Base-by-base conservation (phyloP, 345 rosid genomes). In the Psidium friedrichsthalianum region DNA sequence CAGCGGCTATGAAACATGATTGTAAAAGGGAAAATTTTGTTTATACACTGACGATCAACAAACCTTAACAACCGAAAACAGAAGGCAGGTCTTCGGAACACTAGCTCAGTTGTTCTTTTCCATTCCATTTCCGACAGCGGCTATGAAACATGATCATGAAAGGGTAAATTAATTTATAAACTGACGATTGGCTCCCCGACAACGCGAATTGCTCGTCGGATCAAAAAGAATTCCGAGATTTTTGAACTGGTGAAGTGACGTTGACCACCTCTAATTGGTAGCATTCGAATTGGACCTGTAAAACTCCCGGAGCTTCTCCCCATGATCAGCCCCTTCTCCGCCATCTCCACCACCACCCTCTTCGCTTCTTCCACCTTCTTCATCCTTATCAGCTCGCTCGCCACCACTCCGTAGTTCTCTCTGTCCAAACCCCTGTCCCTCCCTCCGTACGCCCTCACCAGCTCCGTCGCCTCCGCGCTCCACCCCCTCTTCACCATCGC, bases 341-440 rank as follows among this genome's bases (percentile, higher is more conserved):
- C 81, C 95, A 95, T 93, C 86, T 94, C 98, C 64, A 85, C 57
- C 92, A 93, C 88, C 83, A 93, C 88, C 56, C 88, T 1, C 87
- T 86, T 88, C 0, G 96, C 97, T 84, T 93, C 93, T 2, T 82
- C 84, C n/a, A 83, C 52, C 89, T 87, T 90, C 58, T 85, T 59
- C 61, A 87, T 74, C 76, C 84, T 74, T 2, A 96, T 82, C 87
- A 96, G 82, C 89, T 88, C 91, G 54, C 69, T 88, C 4, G 92
- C 97, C 87, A 95, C 87, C 18, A 88, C 59, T 56, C 98, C 95
- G 59, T 89, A 92, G 82, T 82, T 92, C 89, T 92, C 93, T 5
- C 86, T 51, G 82, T 92, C 98, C 86, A 93, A 86, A n/a, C 76
- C 90, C 84, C 36, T 6, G 44, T 91, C 96, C 57, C 88, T 92